Base-by-base conservation (phyloP, 192 early-diverging fungal genomes). In the Jimgerdemannia flammicorona region DNA sequence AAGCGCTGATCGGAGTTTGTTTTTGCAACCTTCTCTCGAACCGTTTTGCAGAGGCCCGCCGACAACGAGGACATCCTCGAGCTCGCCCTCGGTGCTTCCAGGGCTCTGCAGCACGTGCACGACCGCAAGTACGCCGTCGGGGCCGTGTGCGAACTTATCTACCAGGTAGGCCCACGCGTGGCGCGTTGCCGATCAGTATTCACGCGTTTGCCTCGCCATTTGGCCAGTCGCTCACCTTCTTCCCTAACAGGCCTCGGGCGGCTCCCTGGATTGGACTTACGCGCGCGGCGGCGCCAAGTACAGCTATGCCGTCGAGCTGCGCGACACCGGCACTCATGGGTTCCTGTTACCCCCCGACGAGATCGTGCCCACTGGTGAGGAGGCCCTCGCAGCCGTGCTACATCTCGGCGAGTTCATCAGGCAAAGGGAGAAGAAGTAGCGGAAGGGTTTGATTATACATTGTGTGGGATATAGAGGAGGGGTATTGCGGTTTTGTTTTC, bases 81-180 rank as follows among this genome's bases (percentile, higher is more conserved):
- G 41, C 84, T 78, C 4, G 78, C 75, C 1, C 66, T 81, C 68
- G 82, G 77, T 29, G 89, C 88, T 1, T 84, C 85, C 40, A 81
- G 79, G 73, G 87, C 90, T 3, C 74, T 91, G 4, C 84, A 87
- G 74, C 72, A 76, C 66, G 88, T 89, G n/a, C 83, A 91, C 69
- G 86, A 85, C 40, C 84, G 79, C n/a, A 78, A 73, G 67, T 91
- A 87, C 80, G 84, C 83, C 11, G 79, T 84, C 18, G 90, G 90
- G 54, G 75, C 85, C 43, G 87, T 90, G 29, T 91, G 90, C 81
- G 80, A 85, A 42, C 85, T 85, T 64, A 90, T 89, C 41, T 89
- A 89, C 66, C 87, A 87, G 68, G 83, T 72, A 71, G 79, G 44
- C 73, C 83, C 54, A 59, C 14, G 49, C n/a, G n/a, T n/a, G n/a